Evolutionary conservation across 345 rosid genomes (phyloP), one percentile per base, ranked within the genome.

Genomic region (Pelargonium nanum): DNA sequence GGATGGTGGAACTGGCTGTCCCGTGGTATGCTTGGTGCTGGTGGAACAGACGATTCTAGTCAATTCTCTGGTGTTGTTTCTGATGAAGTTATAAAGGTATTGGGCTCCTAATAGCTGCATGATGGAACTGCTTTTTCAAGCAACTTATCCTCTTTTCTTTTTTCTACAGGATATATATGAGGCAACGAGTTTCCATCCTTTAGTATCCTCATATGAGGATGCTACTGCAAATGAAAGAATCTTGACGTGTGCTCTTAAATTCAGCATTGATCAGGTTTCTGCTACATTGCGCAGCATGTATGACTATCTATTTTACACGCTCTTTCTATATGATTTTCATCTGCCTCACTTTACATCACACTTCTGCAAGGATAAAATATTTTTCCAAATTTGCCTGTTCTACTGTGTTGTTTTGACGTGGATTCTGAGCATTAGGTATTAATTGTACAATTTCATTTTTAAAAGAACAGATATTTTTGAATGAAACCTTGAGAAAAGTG

Each of bases 1-100:
- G 96, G 98, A 63, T 91, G 98, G 98, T 78, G 88, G 78, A 91
- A 91, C 68, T 88, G 96, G 96, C 78, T 91, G 61, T 91, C 98
- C 25, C 87, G 92, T 60, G 96, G 98, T 61, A 91, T 91, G 98
- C 98, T 88, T 65, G 96, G 98, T 74, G 98, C 98, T 61, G 98
- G 95, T 59, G 98, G 96, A 51, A 88, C 98, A 32, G 96, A 86
- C 61, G 98, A 86, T 69, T 83, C 92, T 65, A 77, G 83, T 72
- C 98, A 88, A 68, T 91, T 91, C 74, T 88, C 96, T 69, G 98
- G 98, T 57, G 83, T 86, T 52, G 81, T 91, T 68, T 86, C 96
- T 15, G 96, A 91, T 80, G 98, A 91, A 86, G 85, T 86, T 68
- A 83, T 88, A 55, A 85, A 86, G 98, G 98, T 91, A 77, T 30